Evolutionary conservation across 2,329 filamentous ascomycete species (phyloP).

Genomic region (Clarireedia hainanense): DNA sequence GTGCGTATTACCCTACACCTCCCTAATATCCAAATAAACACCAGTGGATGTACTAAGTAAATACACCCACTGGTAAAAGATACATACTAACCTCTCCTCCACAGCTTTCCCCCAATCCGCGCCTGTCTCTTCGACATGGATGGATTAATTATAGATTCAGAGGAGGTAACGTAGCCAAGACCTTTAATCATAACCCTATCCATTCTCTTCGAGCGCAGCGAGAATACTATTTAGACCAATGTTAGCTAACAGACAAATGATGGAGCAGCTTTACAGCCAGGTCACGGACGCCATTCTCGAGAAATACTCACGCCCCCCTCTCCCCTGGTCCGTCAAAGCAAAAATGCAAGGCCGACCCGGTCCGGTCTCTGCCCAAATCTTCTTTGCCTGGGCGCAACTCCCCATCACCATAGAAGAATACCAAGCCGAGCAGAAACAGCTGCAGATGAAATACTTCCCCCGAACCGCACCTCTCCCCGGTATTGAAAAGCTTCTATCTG

Average conservation of each 20-base stretch:
- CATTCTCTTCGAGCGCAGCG: too few relatives aligned
- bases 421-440: constrained; percentile 44
- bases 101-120: constrained; percentile 70
- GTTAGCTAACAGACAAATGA: too few relatives aligned
- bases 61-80: neutral
- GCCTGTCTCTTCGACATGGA: constrained; percentile 99
- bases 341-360: constrained; percentile 46
- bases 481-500: constrained; percentile 57
- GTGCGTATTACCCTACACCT: constrained; percentile 9
- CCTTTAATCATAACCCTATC: too few relatives aligned
- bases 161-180: constrained; percentile 43
- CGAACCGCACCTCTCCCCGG: constrained; percentile 71
- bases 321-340: constrained; percentile 95
- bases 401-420: constrained; percentile 69
- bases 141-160: constrained; percentile 81
- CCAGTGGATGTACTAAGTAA: neutral
- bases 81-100: neutral
- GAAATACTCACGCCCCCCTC: constrained; percentile 60
- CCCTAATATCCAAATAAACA: neutral
- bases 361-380: constrained; percentile 45
- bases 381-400: constrained; percentile 77
- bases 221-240: too few relatives aligned
- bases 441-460: constrained; percentile 69
- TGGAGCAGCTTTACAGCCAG: constrained; percentile 63
- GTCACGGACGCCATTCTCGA: constrained; percentile 76